Conservation (phyloP, 2,329 filamentous ascomycete species). For the Xylariaceae sp. region DNA sequence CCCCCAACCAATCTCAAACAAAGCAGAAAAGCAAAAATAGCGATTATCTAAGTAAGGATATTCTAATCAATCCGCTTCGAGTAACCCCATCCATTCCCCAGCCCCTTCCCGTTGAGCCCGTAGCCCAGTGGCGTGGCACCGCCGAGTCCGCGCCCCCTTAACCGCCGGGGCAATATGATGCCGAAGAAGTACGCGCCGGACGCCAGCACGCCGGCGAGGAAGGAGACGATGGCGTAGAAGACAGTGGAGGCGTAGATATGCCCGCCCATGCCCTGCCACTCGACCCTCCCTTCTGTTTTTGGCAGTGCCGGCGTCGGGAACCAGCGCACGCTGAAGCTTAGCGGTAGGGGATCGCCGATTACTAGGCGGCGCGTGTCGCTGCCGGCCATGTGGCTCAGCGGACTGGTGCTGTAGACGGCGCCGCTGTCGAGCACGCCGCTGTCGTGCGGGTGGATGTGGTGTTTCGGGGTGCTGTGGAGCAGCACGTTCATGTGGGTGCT, state of each 20-base stretch:
- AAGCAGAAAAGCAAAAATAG: neutral
- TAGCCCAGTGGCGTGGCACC: conserved; percentile 56
- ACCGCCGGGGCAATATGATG: conserved; percentile 51
- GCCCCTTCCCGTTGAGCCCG: conserved; percentile 42
- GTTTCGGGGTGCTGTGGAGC: conserved; percentile 65
- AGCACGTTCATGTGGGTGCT: conserved; percentile 86
- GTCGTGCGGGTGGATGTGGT: conserved; percentile 58
- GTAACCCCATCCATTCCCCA: conserved; percentile 59
- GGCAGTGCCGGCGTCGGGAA: conserved; percentile 71
- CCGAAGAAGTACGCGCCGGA: conserved; percentile 59
- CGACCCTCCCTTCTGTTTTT: conserved; percentile 59
- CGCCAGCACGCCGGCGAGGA: conserved; percentile 51
- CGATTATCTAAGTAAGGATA: neutral
- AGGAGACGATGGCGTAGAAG: conserved; percentile 58
- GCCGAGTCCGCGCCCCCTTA: conserved; percentile 49
- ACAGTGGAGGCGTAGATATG: conserved; percentile 61
- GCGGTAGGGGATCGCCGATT: conserved; percentile 78
- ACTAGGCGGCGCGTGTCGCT: conserved; percentile 62
- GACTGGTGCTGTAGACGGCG: conserved; percentile 78
- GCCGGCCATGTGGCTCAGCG: conserved; percentile 57
- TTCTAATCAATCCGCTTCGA: conserved; percentile 40
- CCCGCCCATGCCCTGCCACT: conserved; percentile 62
- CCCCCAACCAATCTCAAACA: neutral
- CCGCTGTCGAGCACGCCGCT: conserved; percentile 82
- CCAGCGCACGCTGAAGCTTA: conserved; percentile 82